Evolutionary conservation across 257 asterid genomes (phyloP), one percentile per base, ranked within the genome.

Genomic region (Capsicum baccatum): DNA sequence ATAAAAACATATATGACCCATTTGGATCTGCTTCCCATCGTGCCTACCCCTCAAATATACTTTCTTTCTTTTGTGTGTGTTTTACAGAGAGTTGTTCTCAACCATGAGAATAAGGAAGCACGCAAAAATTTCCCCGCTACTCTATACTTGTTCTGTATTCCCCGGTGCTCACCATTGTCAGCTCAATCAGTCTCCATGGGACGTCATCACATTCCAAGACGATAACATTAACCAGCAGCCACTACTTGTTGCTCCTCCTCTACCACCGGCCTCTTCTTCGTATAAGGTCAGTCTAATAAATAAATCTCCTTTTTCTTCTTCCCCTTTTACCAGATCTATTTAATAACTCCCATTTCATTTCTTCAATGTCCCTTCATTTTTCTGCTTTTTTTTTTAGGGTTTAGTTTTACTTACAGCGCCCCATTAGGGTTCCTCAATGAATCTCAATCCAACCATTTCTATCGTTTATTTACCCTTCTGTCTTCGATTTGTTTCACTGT

Each of bases 121-220:
- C 81, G 94, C 91, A 70, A 88, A 88, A 79, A 82, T 85, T 60
- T 88, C 91, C 16, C 85, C 91, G 1, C 86, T 88, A 12, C 9
- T 67, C 42, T 62, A 83, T 74, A 67, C 82, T 4, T 80, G 88
- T 3, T 69, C 71, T 71, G 81, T 59, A 16, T n/a, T 83, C 48
- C 87, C 82, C 33, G 26, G 85, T 69, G 21, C 26, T 86, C 14
- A 44, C 83, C n/a, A 83, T 6, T 91, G 94, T 19, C 89, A 87
- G 81, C 91, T 89, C 42, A 91, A 91, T 63, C 94, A 91, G 62
- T 87, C 92, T 47, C 92, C 94, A 3, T 91, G 99, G 99, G 99
- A 96, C 90, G 94, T 89, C 37, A 86, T 91, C 63, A 84, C 85
- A 62, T 93, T 93, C 87, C 87, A 95, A n/a, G 39, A 5, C 26